Evolutionary conservation across 345 rosid species (phyloP), one percentile per base, ranked within the genome.

Genomic region (Acer yangbiense): DNA sequence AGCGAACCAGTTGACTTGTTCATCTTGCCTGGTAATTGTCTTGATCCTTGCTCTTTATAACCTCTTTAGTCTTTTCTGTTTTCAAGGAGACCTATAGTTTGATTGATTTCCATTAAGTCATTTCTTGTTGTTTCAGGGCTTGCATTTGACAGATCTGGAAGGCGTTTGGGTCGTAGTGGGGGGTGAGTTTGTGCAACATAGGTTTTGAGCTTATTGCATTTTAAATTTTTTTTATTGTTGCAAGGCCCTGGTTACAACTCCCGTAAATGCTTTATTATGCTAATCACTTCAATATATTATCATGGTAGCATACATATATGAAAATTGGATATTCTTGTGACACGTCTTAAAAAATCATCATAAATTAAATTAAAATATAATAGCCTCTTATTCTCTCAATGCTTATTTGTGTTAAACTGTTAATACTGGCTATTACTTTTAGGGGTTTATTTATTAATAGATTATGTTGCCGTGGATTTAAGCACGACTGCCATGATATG

Each of bases 121-220:
- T 61, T 67, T 54, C 65, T 8, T 60, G 1, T 78, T 75, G 63
- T 70, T 44, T 62, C 86, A 84, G 89, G 89, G 77, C 86, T 86
- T 73, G 89, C 89, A 73, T 86, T 86, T 80, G 89, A 84, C 84
- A 82, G 65, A 86, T 80, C 83, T 79, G 85, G 90, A 83, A 66
- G 86, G 73, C 90, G 90, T 71, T 72, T 87, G 80, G 90, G 88
- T 70, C 88, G 90, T 72, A 70, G 90, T 74, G 90, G 90, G 68
- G 90, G 88, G 89, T 87, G 71, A 48, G 82, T 75, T 20, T n/a
- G 50, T 52, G 54, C 46, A 16, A 60, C 35, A 58, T 13, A 10
- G 14, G 2, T 20, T 63, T 10, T 32, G 8, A 0, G 29, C 57
- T 65, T 52, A 9, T n/a, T 65, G 48, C 21, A 52, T 63, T 50